Evolutionary conservation across 495 filamentous ascomycete genomes (phyloP), one percentile per base, ranked within the genome.

Genomic region (Parathielavia appendiculata): DNA sequence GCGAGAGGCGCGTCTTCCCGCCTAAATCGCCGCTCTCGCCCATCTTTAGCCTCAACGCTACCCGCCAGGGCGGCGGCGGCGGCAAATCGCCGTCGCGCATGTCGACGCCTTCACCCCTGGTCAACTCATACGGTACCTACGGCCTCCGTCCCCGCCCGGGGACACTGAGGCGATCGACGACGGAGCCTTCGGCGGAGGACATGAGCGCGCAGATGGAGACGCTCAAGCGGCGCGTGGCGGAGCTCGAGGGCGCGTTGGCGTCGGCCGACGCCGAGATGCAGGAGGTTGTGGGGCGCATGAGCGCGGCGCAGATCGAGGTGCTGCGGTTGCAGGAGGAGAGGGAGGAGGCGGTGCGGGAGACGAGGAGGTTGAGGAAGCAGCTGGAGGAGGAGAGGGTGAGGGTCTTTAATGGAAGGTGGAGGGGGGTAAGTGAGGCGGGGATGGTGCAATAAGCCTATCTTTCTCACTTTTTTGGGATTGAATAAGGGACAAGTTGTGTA

Each of bases 191-290:
- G 45, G 50, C 62, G 59, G 71, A 59, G 41, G 73, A 79, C n/a
- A 82, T 90, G 63, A 79, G 81, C 5, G 76, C 86, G 47, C 83
- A 86, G 72, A 83, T 91, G 23, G 85, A 91, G 60, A 72, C 75
- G 63, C 74, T 98, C 54, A 88, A 90, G 73, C 83, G 82, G 57
- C 65, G 69, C 32, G 72, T 74, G 19, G 49, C 66, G 36, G 90
- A 95, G 66, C 81, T 98, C 13, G 93, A 98, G 73, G 83, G 80
- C 55, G 87, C 91, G 12, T 78, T 97, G 19, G 74, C 79, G 23
- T 83, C 93, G 58, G 90, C 93, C 19, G 93, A 97, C 64, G 75
- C 77, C 56, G 92, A 97, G 77, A 97, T 98, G 93, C 83, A 92
- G 68, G 88, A 93, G 71, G 92, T 97, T 3, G 89, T 98, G 16